A percentile compares a stretch with the other conserved stretches of the same genome.
Evolutionary conservation across 441 rosid species (phyloP).

Genomic region (Erodium trifolium): DNA sequence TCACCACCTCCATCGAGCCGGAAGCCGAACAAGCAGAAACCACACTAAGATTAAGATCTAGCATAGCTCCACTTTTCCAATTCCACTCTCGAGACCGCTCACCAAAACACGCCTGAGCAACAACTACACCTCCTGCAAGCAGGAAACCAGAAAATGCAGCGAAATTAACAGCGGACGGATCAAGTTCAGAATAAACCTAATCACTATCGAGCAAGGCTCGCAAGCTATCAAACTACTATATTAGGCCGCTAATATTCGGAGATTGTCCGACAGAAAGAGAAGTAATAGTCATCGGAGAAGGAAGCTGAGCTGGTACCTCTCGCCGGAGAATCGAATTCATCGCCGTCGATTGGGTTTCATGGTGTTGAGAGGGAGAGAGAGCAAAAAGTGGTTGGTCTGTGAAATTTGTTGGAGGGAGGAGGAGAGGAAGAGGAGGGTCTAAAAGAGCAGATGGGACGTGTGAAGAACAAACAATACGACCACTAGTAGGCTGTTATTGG

Average conservation of each 20-base stretch:
- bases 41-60: constrained; percentile 41
- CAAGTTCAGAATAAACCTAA: no score
- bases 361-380: not conserved
- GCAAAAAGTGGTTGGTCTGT: not conserved
- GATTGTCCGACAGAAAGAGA: no score
- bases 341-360: not conserved
- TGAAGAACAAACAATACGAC: not conserved
- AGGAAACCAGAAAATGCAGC: not conserved
- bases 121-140: not conserved
- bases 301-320: not conserved
- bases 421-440: not conserved
- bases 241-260: no score
- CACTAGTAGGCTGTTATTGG: not conserved
- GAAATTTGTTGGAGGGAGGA: not conserved
- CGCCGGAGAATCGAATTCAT: not conserved
- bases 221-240: no score
- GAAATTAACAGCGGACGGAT: no score
- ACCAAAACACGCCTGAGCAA: not conserved
- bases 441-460: not conserved
- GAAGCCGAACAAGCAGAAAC: not conserved
- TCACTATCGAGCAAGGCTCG: no score
- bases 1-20: constrained; percentile 12
- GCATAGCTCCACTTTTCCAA: constrained; percentile 15
- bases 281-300: not conserved
- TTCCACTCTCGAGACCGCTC: not conserved